Percentiles rank a stretch among this genome's conserved stretches.
Conservation (phyloP, 495 filamentous ascomycete species). For the Extremus antarcticus region DNA sequence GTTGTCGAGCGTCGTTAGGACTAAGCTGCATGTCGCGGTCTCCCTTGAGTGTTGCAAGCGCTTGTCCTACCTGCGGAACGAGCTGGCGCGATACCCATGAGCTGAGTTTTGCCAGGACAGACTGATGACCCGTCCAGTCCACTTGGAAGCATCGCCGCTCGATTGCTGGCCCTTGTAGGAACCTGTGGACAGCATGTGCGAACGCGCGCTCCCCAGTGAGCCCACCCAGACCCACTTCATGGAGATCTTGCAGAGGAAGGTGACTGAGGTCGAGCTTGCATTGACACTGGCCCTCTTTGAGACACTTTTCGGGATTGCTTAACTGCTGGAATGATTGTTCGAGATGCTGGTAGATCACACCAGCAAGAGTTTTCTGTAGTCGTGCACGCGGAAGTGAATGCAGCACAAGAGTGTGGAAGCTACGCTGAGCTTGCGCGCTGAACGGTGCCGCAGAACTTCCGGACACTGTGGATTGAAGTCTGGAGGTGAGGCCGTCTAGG, state of each 20-base stretch:
- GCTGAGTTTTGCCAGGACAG: slow-evolving; percentile 51
- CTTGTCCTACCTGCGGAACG: slow-evolving; percentile 16
- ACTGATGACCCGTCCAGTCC: slow-evolving; percentile 34
- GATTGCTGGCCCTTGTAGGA: slow-evolving; percentile 22
- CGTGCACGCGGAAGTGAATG: slow-evolving; percentile 21
- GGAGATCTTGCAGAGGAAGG: slow-evolving; percentile 34
- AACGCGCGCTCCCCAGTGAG: slow-evolving; percentile 45
- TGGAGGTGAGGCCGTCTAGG: not conserved
- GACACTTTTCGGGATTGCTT: slow-evolving; percentile 1
- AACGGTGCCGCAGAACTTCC: not conserved
- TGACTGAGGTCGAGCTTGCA: slow-evolving; percentile 1
- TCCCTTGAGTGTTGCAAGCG: slow-evolving; percentile 2
- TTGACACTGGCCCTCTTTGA: not conserved
- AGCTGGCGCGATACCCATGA: slow-evolving; percentile 23
- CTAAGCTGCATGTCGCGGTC: not conserved
- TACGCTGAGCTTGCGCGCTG: not conserved
- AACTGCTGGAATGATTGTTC: slow-evolving; percentile 9
- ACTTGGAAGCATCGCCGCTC: slow-evolving; percentile 26
- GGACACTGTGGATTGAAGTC: not conserved
- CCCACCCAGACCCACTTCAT: slow-evolving; percentile 62
- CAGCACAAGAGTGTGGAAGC: slow-evolving; percentile 20
- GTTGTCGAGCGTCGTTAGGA: not conserved
- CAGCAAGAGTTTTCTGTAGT: slow-evolving; percentile 23
- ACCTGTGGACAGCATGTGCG: slow-evolving; percentile 18
- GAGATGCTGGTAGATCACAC: slow-evolving; percentile 18